These are phyloP conservation scores for Sesbania bispinosa DNA, from an alignment of 306 rosid genomes.

Conservation along the genomic window DNA sequence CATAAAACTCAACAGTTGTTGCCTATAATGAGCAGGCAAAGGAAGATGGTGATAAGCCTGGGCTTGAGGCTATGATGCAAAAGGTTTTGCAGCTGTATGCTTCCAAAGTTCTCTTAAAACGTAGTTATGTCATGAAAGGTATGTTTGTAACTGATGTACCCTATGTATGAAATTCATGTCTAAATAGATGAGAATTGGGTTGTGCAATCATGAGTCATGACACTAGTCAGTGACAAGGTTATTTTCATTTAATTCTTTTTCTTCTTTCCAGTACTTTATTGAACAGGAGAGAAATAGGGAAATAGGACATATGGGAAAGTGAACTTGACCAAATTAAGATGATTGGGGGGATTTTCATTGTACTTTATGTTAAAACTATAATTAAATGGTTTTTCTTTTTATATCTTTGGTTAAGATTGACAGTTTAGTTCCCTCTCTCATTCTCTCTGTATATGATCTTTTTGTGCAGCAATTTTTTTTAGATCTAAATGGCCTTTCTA, in stretches of 20 bases:
- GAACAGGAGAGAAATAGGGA: slow-evolving; percentile 13
- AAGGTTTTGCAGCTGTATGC: slow-evolving; percentile 95
- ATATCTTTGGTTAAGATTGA: slow-evolving; percentile 1
- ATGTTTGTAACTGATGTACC: not conserved
- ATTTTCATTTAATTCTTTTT: not conserved
- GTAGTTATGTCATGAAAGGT: slow-evolving; percentile 83
- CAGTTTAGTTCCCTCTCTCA: not conserved
- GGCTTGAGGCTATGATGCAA: slow-evolving; percentile 92
- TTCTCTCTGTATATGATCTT: not conserved
- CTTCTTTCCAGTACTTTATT: not conserved
- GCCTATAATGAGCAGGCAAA: slow-evolving; percentile 61
- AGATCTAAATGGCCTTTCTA: not conserved
- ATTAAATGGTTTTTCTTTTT: not conserved
- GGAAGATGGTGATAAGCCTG: slow-evolving; percentile 96
- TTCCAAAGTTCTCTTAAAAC: slow-evolving; percentile 75
- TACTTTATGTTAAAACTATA: not conserved
- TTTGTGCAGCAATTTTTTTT: not conserved
- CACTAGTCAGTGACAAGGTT: not conserved
- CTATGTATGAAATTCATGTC: not conserved
- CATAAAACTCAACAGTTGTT: slow-evolving; percentile 19
- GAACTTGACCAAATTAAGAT: slow-evolving; percentile 10
- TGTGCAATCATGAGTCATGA: slow-evolving; percentile 6
- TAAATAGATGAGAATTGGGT: slow-evolving; percentile 17
- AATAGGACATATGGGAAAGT: not conserved
- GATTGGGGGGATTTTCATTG: not conserved